phyloP scores from a whole-genome alignment of 75 land plant species.

The Selaginella tamariscina region DNA sequence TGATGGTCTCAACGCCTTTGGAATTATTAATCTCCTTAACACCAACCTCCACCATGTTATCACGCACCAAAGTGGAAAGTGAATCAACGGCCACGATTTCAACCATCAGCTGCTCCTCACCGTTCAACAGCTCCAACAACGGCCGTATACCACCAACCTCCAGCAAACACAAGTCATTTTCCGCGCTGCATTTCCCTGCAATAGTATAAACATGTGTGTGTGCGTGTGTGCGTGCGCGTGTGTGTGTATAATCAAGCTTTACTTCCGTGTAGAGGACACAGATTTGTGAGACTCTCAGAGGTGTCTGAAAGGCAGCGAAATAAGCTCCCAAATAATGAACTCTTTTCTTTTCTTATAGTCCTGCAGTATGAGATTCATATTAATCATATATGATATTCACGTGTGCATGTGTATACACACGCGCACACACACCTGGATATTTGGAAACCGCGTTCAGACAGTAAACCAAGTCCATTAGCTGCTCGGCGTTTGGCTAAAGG shows the following conservation, averaged over 20 bases:
- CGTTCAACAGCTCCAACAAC: conserved; percentile 33
- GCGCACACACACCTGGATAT: too few relatives aligned
- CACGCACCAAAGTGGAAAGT: conserved; percentile 40
- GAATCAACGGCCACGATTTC: conserved; percentile 41
- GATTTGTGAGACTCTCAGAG: too few relatives aligned
- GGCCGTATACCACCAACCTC: conserved; percentile 33
- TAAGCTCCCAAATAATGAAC: conserved; percentile 21
- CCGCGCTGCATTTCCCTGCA: conserved; percentile 25
- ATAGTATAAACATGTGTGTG: conserved; percentile 30
- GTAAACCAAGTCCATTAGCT: conserved; percentile 36
- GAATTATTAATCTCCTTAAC: conserved; percentile 28
- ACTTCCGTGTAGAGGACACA: too few relatives aligned
- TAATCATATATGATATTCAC: too few relatives aligned
- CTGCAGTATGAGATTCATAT: too few relatives aligned
- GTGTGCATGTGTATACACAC: too few relatives aligned
- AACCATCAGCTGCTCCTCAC: conserved; percentile 24
- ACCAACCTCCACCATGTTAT: conserved; percentile 17
- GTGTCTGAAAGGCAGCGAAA: too few relatives aligned
- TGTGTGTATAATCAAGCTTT: too few relatives aligned
- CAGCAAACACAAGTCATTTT: conserved; percentile 35
- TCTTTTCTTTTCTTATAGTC: too few relatives aligned
- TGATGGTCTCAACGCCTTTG: conserved; percentile 22
- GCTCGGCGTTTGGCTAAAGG: conserved; percentile 33
- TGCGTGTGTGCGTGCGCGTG: too few relatives aligned
- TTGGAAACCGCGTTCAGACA: conserved; percentile 32